These are phyloP conservation scores for Alternaria brassicae DNA, from an alignment of 2,329 filamentous ascomycete species.

Conservation along the genomic window DNA sequence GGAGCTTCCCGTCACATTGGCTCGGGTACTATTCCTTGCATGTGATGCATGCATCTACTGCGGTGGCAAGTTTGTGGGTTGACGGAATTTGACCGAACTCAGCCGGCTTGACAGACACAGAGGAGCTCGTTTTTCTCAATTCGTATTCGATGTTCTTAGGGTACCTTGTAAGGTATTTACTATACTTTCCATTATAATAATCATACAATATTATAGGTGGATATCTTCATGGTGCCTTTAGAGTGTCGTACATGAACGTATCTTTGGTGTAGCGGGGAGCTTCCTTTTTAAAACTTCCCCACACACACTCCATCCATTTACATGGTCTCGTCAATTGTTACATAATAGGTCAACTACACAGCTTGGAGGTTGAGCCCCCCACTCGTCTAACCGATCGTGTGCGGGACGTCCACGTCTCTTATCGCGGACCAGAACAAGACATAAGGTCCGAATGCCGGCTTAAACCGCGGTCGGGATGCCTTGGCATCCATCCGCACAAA, in stretches of 20 bases:
- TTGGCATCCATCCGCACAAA: slow-evolving; percentile 16
- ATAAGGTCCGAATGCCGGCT: not conserved
- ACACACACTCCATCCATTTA: not conserved
- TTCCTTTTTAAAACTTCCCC: not conserved
- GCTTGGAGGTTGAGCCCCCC: too few relatives aligned
- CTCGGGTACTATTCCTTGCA: slow-evolving; percentile 41
- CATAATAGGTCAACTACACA: not conserved
- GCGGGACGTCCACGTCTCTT: not conserved
- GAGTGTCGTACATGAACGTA: not conserved
- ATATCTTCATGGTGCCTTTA: too few relatives aligned
- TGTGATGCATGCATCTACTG: slow-evolving; percentile 51
- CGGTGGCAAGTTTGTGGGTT: slow-evolving; percentile 46
- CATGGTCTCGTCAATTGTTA: not conserved
- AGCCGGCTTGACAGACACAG: not conserved
- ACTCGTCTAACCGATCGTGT: not conserved
- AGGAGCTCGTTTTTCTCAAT: not conserved
- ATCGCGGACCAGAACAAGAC: not conserved
- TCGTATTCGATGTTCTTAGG: too few relatives aligned
- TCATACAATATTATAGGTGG: too few relatives aligned
- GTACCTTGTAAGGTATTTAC: too few relatives aligned
- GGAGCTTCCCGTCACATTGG: slow-evolving; percentile 30
- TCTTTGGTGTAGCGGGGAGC: not conserved
- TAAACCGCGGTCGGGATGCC: not conserved
- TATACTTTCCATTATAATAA: too few relatives aligned
- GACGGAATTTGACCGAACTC: not conserved